Conservation (phyloP, 495 filamentous ascomycete genomes). For the Hypoxylon subgilvum region DNA sequence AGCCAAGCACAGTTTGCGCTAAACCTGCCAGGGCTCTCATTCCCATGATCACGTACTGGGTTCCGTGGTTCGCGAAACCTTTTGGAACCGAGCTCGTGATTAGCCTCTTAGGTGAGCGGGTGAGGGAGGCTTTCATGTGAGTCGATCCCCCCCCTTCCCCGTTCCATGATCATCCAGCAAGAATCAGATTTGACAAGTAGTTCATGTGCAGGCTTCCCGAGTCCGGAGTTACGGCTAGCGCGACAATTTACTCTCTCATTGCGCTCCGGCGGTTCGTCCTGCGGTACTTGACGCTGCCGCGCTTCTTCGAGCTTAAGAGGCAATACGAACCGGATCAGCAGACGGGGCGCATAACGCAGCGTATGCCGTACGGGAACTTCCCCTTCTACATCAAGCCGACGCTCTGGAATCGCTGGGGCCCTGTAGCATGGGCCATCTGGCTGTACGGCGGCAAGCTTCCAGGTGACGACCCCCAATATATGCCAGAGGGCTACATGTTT, state of each 20-base stretch:
- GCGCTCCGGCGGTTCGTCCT: constrained; percentile 57
- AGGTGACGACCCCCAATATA: constrained; percentile 64
- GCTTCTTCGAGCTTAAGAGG: constrained; percentile 52
- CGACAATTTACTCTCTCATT: constrained; percentile 44
- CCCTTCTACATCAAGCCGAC: constrained; percentile 69
- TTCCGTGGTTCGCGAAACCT: constrained; percentile 57
- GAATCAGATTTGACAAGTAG: neutral
- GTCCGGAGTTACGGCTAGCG: constrained; percentile 29
- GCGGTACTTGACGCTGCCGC: constrained; percentile 63
- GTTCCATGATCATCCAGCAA: neutral
- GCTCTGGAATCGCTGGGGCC: constrained; percentile 66
- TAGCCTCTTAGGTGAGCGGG: constrained; percentile 67
- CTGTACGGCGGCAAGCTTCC: constrained; percentile 62
- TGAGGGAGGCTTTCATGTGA: constrained; percentile 70
- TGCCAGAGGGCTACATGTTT: constrained; percentile 64
- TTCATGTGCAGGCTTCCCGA: constrained; percentile 39
- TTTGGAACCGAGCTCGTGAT: constrained; percentile 59
- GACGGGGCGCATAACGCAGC: constrained; percentile 48
- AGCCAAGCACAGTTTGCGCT: constrained; percentile 31
- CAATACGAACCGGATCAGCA: constrained; percentile 53
- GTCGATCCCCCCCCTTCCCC: constrained; percentile 23
- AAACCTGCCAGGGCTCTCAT: constrained; percentile 61
- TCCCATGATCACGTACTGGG: constrained; percentile 62
- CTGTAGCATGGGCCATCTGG: constrained; percentile 59
- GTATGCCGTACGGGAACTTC: constrained; percentile 56